Base-by-base conservation (phyloP, 306 rosid species). In the Pterocarpus santalinus region DNA sequence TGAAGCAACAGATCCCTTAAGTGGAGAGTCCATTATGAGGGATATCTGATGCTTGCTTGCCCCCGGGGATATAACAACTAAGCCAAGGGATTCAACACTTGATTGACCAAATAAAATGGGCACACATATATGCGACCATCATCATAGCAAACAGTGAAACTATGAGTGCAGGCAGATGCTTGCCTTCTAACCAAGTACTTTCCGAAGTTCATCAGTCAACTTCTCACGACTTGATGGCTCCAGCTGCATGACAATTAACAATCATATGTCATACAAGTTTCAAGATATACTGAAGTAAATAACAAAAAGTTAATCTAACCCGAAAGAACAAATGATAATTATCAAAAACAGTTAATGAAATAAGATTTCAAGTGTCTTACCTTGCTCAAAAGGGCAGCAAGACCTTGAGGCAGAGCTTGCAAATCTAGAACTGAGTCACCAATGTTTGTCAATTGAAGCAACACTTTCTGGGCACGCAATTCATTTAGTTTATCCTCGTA, bases 361-460 rank as follows among this genome's bases (percentile, higher is more conserved):
- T 28, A 14, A 43, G 2, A 34, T n/a, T 56, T 16, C n/a, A 14
- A 78, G 79, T 57, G 38, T 51, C 35, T 86, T 88, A 95, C 99
- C 94, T 93, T 91, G 97, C 90, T 90, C 88, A 95, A 78, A 87
- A 95, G 93, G 73, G 97, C 88, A 58, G 98, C 91, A 80, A 95
- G 92, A 80, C 98, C 98, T 82, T 88, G 97, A 81, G 99, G 98
- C 69, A 95, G 83, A 73, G 95, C 97, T 86, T 91, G 92, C 89
- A 95, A 85, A 88, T 90, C 98, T 53, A 88, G 82, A 72, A 55
- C 73, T 7, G 97, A 93, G 77, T 87, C 88, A 28, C 97, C 94
- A 72, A 95, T 90, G 71, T 72, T 85, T 64, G 93, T 87, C 78
- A 95, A 76, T 75, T 93, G 97, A 90, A 91, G 87, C 79, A 87